phyloP scores from a whole-genome alignment of 1,139 yeast genomes.

The Saccharomyces hybrid region DNA sequence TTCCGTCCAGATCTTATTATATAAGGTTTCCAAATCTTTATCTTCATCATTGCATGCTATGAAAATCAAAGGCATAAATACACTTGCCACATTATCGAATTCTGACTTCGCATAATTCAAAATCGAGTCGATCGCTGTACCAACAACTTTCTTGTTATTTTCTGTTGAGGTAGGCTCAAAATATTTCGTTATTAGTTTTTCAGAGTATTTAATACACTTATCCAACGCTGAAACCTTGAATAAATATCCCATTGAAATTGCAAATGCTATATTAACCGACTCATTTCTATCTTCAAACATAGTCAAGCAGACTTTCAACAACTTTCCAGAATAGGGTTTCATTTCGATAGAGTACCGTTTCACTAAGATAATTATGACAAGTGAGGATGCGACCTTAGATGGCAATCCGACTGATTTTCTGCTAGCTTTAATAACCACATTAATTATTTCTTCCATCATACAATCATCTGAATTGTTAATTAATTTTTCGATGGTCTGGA shows the following conservation, averaged over 20 bases:
- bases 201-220: constrained; percentile 47
- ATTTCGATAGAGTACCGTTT: constrained; percentile 48
- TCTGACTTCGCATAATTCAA: constrained; percentile 64
- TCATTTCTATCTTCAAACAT: constrained; percentile 67
- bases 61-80: constrained; percentile 70
- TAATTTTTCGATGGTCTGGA: constrained; percentile 75
- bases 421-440: constrained; percentile 38
- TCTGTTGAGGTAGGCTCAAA: constrained; percentile 37
- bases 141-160: constrained; percentile 46
- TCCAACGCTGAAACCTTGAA: constrained; percentile 56
- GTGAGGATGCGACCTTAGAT: constrained; percentile 82
- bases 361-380: constrained; percentile 58
- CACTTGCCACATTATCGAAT: constrained; percentile 54
- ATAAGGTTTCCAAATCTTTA: constrained; percentile 40
- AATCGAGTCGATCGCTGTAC: constrained; percentile 57
- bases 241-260: constrained; percentile 73
- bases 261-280: constrained; percentile 67
- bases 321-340: constrained; percentile 53
- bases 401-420: constrained; percentile 80
- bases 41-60: constrained; percentile 66
- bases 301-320: constrained; percentile 48
- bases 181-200: constrained; percentile 46
- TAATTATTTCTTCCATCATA: constrained; percentile 46
- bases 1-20: constrained; percentile 70
- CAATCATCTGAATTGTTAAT: constrained; percentile 50